Percentiles rank a stretch among this genome's conserved stretches.
Evolutionary conservation across 2,329 filamentous ascomycete species (phyloP).

Genomic region (Fusarium penzigii): DNA sequence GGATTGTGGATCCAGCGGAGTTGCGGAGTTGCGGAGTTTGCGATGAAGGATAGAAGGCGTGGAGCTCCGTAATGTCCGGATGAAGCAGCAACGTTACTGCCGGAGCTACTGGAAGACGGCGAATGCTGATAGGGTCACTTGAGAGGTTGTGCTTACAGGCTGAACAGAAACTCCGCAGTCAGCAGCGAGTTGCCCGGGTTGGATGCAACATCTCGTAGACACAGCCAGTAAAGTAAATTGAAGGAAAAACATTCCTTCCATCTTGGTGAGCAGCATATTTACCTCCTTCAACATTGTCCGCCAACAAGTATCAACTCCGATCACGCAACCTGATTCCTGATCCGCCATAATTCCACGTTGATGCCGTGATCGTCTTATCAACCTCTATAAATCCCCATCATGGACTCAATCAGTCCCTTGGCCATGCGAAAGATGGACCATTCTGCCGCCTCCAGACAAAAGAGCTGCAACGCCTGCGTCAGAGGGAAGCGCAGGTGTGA

Average conservation of each 20-base stretch:
- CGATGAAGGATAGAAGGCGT: conserved; percentile 6
- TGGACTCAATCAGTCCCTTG: conserved; percentile 29
- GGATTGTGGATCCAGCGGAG: conserved; percentile 16
- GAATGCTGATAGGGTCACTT: too few relatives aligned
- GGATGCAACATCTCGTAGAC: too few relatives aligned
- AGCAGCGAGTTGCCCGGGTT: too few relatives aligned
- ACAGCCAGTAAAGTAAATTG: too few relatives aligned
- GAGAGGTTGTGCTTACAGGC: too few relatives aligned
- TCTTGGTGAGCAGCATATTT: too few relatives aligned
- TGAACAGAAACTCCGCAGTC: too few relatives aligned
- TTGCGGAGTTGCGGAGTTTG: conserved; percentile 35
- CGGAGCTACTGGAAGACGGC: conserved; percentile 4
- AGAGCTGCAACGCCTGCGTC: conserved; percentile 52
- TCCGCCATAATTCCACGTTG: too few relatives aligned
- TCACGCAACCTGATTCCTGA: too few relatives aligned
- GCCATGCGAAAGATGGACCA: conserved; percentile 32
- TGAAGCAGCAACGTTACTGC: conserved; percentile 19
- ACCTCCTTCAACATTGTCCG: too few relatives aligned
- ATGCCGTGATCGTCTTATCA: too few relatives aligned
- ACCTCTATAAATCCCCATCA: conserved; percentile 4
- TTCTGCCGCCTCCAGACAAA: conserved; percentile 47
- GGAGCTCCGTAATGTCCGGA: conserved; percentile 4
- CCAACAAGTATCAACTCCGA: neutral
- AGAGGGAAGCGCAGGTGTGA: conserved; percentile 50
- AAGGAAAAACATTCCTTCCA: too few relatives aligned